Evolutionary conservation across 441 rosid species (phyloP).

Genomic region (Adansonia gregorii): DNA sequence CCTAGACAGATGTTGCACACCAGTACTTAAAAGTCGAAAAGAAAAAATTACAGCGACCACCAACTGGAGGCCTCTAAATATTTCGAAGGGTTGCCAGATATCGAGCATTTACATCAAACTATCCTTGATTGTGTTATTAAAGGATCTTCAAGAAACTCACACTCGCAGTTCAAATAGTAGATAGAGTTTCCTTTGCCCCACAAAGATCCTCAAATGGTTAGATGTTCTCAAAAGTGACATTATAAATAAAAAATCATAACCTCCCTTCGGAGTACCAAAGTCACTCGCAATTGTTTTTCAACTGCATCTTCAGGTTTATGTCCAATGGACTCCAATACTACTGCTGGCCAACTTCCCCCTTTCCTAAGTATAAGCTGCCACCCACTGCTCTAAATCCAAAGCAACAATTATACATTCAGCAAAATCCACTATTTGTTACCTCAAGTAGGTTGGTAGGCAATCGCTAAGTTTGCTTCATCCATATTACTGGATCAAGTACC

Average conservation of each 20-base stretch:
- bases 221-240: neutral
- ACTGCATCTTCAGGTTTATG: constrained; percentile 32
- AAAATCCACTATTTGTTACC: constrained; percentile 20
- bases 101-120: neutral
- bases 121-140: neutral
- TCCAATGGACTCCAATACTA: neutral
- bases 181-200: neutral
- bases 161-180: neutral
- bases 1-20: neutral
- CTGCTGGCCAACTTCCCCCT: neutral
- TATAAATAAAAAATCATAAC: constrained; percentile 5
- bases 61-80: neutral
- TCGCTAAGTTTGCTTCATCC: neutral
- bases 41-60: neutral
- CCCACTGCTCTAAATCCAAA: constrained; percentile 17
- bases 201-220: neutral
- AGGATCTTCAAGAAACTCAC: neutral
- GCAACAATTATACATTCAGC: constrained; percentile 9
- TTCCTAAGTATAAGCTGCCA: neutral
- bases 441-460: constrained; percentile 26
- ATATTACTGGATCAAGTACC: neutral
- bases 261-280: neutral
- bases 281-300: constrained; percentile 20
- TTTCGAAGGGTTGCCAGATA: neutral
- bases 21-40: neutral